Base-by-base conservation (phyloP, 306 rosid species). In the Lathyrus tuberosus region DNA sequence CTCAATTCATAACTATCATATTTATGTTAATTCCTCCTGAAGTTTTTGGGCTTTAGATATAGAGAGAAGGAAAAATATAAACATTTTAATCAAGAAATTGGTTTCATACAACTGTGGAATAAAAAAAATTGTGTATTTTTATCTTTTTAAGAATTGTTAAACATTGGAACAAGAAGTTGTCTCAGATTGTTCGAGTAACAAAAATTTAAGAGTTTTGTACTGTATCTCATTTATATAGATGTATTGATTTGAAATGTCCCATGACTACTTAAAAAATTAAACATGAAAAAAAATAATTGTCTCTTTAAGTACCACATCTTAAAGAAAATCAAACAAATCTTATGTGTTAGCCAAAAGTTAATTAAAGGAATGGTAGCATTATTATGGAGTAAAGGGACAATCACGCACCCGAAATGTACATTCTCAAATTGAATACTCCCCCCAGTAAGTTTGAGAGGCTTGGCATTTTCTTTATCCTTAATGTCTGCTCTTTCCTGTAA, bases 401-500 rank as follows among this genome's bases (percentile, higher is more conserved):
- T 61, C 48, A 63, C 70, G 17, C 61, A 91, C 99, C 99, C 84
- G 83, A 94, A 91, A 65, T 91, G 90, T 66, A 91, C 97, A 58
- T 87, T 77, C 33, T 88, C 89, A 71, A 84, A 87, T 71, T 91
- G 82, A 76, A 94, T 77, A 77, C 81, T 83, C 30, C 99, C 99
- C 59, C 89, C 95, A 22, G 67, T 71, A 80, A 85, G 83, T 49
- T 61, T 85, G 67, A 94, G 81, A 77, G 91, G 92, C 79, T 81
- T 79, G 41, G 95, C 84, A 67, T 80, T 75, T 48, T 83, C 87
- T 77, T 76, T 89, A 68, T 94, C 92, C 53, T 74, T 77, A 69
- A 94, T 74, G 33, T 91, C 97, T 73, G 91, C 86, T 81, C 76
- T 88, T 84, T 87, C 99, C 99, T 94, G 87, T 20, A 43, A 76